Conservation (phyloP, 352 stramenopile genomes). For the Phytophthora colocasiae region DNA sequence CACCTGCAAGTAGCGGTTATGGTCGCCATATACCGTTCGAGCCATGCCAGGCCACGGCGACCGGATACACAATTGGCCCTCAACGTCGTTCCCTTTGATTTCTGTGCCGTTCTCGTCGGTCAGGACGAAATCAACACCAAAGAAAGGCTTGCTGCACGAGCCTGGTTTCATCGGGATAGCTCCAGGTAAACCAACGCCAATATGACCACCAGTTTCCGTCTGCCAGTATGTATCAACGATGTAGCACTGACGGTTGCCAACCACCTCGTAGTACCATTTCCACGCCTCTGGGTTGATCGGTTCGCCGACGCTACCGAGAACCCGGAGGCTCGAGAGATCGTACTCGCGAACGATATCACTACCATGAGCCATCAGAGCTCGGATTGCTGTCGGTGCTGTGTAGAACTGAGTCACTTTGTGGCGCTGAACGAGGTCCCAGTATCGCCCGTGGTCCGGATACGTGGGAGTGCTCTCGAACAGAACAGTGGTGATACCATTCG, state of each 20-base stretch:
- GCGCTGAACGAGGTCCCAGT: constrained; percentile 93
- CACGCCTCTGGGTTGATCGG: not conserved
- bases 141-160: not conserved
- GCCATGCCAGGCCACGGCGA: not conserved
- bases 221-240: not conserved
- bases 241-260: constrained; percentile 1
- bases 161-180: not conserved
- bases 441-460: constrained; percentile 94
- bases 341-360: constrained; percentile 37
- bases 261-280: not conserved
- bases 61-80: constrained; percentile 1
- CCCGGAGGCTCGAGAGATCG: not conserved
- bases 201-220: not conserved
- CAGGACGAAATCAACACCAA: not conserved
- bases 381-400: constrained; percentile 18
- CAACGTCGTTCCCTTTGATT: not conserved
- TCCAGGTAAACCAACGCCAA: not conserved
- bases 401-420: constrained; percentile 26
- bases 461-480: constrained; percentile 98
- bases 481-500: constrained; percentile 75
- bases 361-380: constrained; percentile 96
- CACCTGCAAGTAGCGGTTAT: not conserved
- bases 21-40: not conserved
- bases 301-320: not conserved
- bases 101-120: not conserved